Percentiles rank a stretch among this genome's conserved stretches.
phyloP scores from a whole-genome alignment of 805 yeast species.

The Kuraishia hungarica region DNA sequence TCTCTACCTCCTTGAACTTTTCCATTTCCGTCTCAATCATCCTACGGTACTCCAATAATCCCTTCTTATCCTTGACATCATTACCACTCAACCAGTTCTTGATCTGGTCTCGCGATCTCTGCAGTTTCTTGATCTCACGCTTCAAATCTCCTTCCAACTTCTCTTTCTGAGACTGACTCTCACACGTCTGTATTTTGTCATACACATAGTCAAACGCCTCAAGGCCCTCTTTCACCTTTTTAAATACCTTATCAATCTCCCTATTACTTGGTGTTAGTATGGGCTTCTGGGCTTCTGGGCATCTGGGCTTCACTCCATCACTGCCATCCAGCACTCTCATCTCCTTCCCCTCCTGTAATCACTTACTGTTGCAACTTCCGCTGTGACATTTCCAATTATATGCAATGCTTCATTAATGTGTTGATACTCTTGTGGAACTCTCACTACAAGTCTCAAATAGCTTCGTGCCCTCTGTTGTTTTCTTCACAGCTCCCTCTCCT shows the following conservation, averaged over 20 bases:
- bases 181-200: conserved; percentile 75
- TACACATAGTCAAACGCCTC: conserved; percentile 77
- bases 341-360: background rate
- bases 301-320: no score
- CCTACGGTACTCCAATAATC: conserved; percentile 66
- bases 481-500: background rate
- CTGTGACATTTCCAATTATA: conserved; percentile 30
- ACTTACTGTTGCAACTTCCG: conserved; percentile 42
- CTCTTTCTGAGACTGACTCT: conserved; percentile 84
- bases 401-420: background rate
- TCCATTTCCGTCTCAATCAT: conserved; percentile 82
- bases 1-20: conserved; percentile 88
- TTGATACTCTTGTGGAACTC: background rate
- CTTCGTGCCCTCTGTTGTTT: no score
- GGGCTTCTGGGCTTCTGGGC: no score
- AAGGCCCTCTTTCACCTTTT: conserved; percentile 89
- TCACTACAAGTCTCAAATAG: background rate
- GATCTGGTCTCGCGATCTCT: conserved; percentile 88
- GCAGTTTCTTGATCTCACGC: conserved; percentile 90
- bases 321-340: no score
- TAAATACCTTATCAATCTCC: conserved; percentile 89
- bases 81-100: conserved; percentile 90
- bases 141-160: conserved; percentile 88
- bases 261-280: conserved; percentile 11
- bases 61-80: conserved; percentile 84